A percentile compares a stretch with the other conserved stretches of the same genome.
Evolutionary conservation across 75 land plant genomes (phyloP).

Genomic region (Sequoia sempervirens): DNA sequence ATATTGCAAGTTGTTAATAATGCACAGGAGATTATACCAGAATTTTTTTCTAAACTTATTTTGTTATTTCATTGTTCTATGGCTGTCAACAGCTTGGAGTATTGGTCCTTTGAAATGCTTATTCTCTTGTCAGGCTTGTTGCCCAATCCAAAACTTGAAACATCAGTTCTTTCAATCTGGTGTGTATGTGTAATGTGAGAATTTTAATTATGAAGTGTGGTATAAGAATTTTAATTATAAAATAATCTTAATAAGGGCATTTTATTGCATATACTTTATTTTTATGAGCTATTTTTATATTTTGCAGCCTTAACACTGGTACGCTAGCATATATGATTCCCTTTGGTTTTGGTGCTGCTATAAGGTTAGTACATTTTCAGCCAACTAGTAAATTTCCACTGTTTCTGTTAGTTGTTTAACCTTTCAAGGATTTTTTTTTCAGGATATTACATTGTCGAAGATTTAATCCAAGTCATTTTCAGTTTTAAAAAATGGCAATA

Average conservation of each 20-base stretch:
- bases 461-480: neutral
- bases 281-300: neutral
- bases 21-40: neutral
- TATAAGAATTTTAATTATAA: neutral
- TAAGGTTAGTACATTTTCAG: slow-evolving; percentile 26
- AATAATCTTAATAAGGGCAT: slow-evolving; percentile 3
- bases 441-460: neutral
- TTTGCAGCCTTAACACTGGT: slow-evolving; percentile 35
- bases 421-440: too few species aligned
- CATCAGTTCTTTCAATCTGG: slow-evolving; percentile 62
- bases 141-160: slow-evolving; percentile 68
- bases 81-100: slow-evolving; percentile 57
- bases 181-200: neutral
- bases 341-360: slow-evolving; percentile 50
- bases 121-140: slow-evolving; percentile 64
- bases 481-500: neutral
- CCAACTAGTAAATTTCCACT: neutral
- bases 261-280: neutral
- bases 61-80: neutral
- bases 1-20: neutral
- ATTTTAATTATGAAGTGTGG: slow-evolving; percentile 11
- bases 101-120: slow-evolving; percentile 65
- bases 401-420: neutral
- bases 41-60: neutral
- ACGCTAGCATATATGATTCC: slow-evolving; percentile 47